These are phyloP conservation scores for Citrullus amarus DNA, from an alignment of 306 rosid genomes.

Conservation along the genomic window DNA sequence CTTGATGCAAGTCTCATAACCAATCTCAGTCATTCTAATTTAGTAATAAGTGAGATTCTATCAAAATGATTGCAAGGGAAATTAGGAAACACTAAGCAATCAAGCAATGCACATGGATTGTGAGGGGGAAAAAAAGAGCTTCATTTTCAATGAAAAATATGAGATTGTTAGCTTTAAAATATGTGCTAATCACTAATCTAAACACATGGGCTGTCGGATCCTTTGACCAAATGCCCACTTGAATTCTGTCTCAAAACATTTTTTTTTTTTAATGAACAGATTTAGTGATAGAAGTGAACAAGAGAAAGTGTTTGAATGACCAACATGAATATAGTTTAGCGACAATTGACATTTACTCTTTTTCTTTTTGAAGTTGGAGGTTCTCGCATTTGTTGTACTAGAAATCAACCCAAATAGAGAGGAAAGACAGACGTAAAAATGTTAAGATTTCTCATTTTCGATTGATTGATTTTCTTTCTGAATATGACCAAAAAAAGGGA, in stretches of 20 bases:
- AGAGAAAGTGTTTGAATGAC: neutral
- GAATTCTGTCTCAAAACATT: conserved; percentile 5
- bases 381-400: no score
- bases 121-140: neutral
- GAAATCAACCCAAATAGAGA: no score
- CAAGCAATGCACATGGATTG: conserved; percentile 27
- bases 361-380: no score
- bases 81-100: neutral
- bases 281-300: neutral
- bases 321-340: no score
- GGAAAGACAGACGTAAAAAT: no score
- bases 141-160: neutral
- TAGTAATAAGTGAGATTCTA: neutral
- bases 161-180: neutral
- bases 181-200: neutral
- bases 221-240: conserved; percentile 4
- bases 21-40: neutral
- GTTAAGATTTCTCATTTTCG: neutral
- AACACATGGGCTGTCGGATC: conserved; percentile 44
- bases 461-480: neutral
- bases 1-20: neutral
- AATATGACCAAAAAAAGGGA: neutral
- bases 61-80: neutral
- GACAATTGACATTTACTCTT: no score
- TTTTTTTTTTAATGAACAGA: neutral